phyloP scores from a whole-genome alignment of 1,284 basidiomycete genomes.

The Spongiforma sp. region DNA sequence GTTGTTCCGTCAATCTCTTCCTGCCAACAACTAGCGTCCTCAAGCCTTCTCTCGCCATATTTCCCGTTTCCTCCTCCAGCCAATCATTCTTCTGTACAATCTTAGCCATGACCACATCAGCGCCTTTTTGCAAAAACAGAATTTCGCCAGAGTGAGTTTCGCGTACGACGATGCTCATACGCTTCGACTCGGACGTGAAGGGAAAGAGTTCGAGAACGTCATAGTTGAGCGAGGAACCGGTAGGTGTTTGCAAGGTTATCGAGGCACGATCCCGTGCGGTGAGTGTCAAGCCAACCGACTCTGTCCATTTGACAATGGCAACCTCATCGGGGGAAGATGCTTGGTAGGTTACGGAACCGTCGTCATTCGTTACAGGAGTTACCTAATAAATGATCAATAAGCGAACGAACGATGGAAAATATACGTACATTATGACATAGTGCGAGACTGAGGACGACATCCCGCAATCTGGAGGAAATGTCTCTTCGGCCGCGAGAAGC shows the following conservation, averaged over 20 bases:
- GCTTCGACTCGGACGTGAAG: conserved; percentile 98
- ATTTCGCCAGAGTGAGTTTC: conserved; percentile 80
- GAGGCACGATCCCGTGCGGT: conserved; percentile 87
- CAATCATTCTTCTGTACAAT: conserved; percentile 98
- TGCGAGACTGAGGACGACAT: conserved; percentile 92
- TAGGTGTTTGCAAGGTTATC: conserved; percentile 80
- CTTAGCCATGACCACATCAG: conserved; percentile 95
- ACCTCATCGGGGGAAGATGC: conserved; percentile 99
- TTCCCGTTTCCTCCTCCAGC: conserved; percentile 98
- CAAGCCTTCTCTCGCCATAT: conserved; percentile 98
- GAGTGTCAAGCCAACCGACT: conserved; percentile 91
- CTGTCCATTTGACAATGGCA: conserved; percentile 98
- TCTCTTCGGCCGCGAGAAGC: conserved; percentile 88
- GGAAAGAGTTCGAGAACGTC: conserved; percentile 97
- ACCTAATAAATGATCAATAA: conserved; percentile 60
- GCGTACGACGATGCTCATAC: conserved; percentile 97
- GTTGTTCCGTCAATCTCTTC: conserved; percentile 73
- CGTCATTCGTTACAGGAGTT: conserved; percentile 94
- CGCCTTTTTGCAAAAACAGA: conserved; percentile 95
- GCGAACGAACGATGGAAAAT: neutral
- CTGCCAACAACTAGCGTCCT: conserved; percentile 93
- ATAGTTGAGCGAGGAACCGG: conserved; percentile 68
- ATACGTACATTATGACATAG: conserved; percentile 93
- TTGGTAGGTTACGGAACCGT: conserved; percentile 94
- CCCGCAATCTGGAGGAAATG: conserved; percentile 94